Percentiles rank a stretch among this genome's conserved stretches.
Evolutionary conservation across 345 rosid genomes (phyloP).

Genomic region (Ceriops tagal): DNA sequence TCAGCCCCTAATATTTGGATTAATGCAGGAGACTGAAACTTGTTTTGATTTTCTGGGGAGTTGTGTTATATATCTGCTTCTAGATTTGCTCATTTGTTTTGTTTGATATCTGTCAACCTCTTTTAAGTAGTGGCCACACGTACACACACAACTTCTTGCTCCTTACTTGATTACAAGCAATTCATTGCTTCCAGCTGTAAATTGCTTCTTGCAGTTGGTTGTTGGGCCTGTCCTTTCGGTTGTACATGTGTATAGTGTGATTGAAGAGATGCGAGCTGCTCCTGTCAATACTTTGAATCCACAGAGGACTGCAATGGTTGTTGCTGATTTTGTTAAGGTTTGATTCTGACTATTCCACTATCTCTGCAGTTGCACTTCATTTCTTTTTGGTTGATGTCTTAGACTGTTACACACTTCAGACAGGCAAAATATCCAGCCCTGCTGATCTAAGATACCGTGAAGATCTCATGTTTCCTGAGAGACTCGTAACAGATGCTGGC

Average conservation of each 20-base stretch:
- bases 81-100: background rate
- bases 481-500: conserved; percentile 78
- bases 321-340: conserved; percentile 82
- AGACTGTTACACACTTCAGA: conserved; percentile 38
- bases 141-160: background rate
- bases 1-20: no score
- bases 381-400: conserved; percentile 17
- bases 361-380: conserved; percentile 6
- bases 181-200: conserved; percentile 3
- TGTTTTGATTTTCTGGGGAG: background rate
- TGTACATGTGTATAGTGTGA: conserved; percentile 57
- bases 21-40: background rate
- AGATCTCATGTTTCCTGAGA: conserved; percentile 72
- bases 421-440: conserved; percentile 73
- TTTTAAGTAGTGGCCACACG: background rate
- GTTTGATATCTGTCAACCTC: no score
- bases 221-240: conserved; percentile 74
- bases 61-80: background rate
- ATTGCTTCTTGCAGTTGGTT: conserved; percentile 57
- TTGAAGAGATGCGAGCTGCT: conserved; percentile 81
- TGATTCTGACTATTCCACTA: conserved; percentile 11
- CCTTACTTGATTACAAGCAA: background rate
- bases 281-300: conserved; percentile 89
- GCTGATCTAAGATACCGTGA: conserved; percentile 74
- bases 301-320: conserved; percentile 83